A percentile compares a stretch with the other conserved stretches of the same genome.
These are phyloP conservation scores for Fonsecaea monophora DNA, from an alignment of 2,329 filamentous ascomycete species.

Conservation along the genomic window DNA sequence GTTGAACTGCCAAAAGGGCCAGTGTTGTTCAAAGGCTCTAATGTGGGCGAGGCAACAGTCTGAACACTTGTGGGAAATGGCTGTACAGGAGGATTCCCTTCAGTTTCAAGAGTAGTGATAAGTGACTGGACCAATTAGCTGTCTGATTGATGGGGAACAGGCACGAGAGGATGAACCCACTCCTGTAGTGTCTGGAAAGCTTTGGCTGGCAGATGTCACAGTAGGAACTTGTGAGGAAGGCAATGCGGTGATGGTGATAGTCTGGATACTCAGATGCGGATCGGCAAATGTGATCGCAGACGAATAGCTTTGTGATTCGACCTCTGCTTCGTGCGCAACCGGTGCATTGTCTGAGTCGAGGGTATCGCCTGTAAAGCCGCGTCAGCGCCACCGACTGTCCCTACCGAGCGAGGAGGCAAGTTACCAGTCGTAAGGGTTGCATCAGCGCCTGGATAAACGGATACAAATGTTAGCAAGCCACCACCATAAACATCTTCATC, in stretches of 20 bases:
- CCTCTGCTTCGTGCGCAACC: constrained; percentile 3
- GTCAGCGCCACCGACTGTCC: not conserved
- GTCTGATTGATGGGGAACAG: not conserved
- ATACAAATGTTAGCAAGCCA: constrained; percentile 17
- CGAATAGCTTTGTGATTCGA: constrained; percentile 19
- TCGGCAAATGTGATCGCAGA: constrained; percentile 36
- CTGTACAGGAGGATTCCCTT: constrained; percentile 37
- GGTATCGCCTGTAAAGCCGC: not conserved
- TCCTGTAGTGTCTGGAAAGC: constrained; percentile 36
- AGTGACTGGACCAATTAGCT: constrained; percentile 29
- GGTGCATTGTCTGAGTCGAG: not conserved
- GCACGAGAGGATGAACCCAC: constrained; percentile 18
- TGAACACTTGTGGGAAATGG: constrained; percentile 40
- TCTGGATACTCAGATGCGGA: constrained; percentile 35
- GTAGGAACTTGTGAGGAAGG: constrained; percentile 35
- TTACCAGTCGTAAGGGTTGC: not conserved
- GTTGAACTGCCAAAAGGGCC: constrained; percentile 36
- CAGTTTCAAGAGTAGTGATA: constrained; percentile 39
- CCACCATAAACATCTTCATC: not conserved
- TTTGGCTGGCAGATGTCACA: constrained; percentile 36
- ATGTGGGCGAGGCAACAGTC: constrained; percentile 35
- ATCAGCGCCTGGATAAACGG: constrained; percentile 10
- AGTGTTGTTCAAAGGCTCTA: constrained; percentile 37
- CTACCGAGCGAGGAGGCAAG: not conserved
- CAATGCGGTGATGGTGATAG: constrained; percentile 32